Base-by-base conservation (phyloP, 2,329 filamentous ascomycete genomes). In the Raffaelea albimanens region DNA sequence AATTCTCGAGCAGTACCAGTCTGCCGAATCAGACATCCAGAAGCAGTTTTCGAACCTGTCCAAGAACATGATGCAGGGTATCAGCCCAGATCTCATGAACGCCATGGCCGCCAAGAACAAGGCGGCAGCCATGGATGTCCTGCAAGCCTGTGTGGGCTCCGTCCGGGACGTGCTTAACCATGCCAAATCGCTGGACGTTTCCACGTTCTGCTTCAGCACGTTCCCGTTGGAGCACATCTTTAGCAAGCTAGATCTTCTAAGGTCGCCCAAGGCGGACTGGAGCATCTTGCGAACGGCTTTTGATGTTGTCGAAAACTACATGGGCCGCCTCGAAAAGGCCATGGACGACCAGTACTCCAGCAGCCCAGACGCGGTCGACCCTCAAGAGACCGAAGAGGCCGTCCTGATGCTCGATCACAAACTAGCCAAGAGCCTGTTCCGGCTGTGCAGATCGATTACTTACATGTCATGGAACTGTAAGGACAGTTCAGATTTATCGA, bases 1-100 rank as follows among this genome's bases (percentile, higher is more conserved):
- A 49, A 68, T 79, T 20, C 60, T 80, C 38, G 67, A 74, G 8
- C 77, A 83, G 52, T 80, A 78, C 55, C 65, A 73, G 45, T 76
- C 72, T 2, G 74, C 74, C 3, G 73, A 72, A 9, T 63, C 68
- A 1, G 76, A 80, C 45, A 72, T 80, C 51, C 69, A 78, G 45
- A 70, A 74, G 52, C 77, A 81, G 55, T 66, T 77, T 23, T 53
- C 66, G n/a, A 64, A 64, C 13, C 61, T 81, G 55, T 67, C 73
- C 3, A 70, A 66, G 47, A 68, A 73, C 46, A 62, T 62, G 36
- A 71, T 66, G 44, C 63, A 59, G 18, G 59, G 61, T 1, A 61
- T 78, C 36, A 68, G 63, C 46, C 61, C 66, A 11, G 67, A 70
- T 3, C 61, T 72, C 56, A 62, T 77, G 48, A 67, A 72, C 25